Percentiles rank a stretch among this genome's conserved stretches.
phyloP scores from a whole-genome alignment of 768 basidiomycete genomes.

The Agaricus sinodeliciosus region DNA sequence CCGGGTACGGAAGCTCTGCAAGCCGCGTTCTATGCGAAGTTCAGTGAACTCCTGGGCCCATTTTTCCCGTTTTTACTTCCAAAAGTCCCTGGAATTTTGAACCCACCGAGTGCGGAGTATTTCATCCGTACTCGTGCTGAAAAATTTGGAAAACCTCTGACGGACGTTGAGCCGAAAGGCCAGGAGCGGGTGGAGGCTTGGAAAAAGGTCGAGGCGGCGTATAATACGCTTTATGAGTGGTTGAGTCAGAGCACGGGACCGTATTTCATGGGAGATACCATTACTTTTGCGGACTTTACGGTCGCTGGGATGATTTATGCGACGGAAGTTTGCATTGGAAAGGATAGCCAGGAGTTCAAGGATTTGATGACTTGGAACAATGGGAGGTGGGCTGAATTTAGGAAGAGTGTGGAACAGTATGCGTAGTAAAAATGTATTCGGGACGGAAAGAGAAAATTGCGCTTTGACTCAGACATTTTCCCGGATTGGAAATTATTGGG shows the following conservation, averaged over 20 bases:
- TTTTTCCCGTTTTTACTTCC: constrained; percentile 9
- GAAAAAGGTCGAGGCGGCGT: constrained; percentile 1
- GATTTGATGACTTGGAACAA: constrained; percentile 16
- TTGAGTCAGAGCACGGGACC: neutral
- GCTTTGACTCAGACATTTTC: too few species aligned
- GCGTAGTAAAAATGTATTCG: neutral
- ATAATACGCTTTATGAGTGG: constrained; percentile 7
- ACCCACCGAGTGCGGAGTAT: constrained; percentile 7
- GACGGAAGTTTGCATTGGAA: constrained; percentile 11
- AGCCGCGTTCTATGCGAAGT: constrained; percentile 19
- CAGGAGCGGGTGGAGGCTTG: neutral
- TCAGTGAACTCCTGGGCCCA: constrained; percentile 11
- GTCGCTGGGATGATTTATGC: constrained; percentile 3
- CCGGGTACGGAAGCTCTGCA: constrained; percentile 25
- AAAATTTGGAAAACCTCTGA: neutral
- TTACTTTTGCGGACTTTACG: constrained; percentile 12
- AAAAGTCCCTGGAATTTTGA: neutral
- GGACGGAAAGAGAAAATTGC: too few species aligned
- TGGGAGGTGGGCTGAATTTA: constrained; percentile 14
- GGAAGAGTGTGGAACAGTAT: constrained; percentile 10
- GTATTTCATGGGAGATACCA: constrained; percentile 7
- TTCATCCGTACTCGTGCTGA: neutral
- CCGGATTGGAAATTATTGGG: too few species aligned
- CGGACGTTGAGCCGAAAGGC: neutral
- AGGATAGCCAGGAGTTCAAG: constrained; percentile 15